These are phyloP conservation scores for Candida insectorum DNA, from an alignment of 805 yeast genomes.

Conservation along the genomic window DNA sequence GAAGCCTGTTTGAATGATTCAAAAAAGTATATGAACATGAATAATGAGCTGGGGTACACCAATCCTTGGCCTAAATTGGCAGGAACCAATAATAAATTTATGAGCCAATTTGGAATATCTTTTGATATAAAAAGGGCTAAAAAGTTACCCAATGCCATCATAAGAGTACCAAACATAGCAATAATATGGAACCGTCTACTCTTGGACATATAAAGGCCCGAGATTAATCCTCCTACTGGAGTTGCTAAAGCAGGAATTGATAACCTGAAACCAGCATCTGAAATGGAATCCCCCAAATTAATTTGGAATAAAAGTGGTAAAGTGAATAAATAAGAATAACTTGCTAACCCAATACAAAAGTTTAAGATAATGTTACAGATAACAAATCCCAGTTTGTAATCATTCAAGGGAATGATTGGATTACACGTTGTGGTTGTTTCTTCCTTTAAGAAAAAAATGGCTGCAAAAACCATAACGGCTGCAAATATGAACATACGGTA, in stretches of 20 bases:
- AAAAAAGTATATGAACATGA: slow-evolving; percentile 32
- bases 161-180: slow-evolving; percentile 27
- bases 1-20: slow-evolving; percentile 31
- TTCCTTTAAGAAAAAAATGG: slow-evolving; percentile 14
- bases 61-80: slow-evolving; percentile 39
- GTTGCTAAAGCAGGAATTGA: slow-evolving; percentile 40
- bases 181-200: slow-evolving; percentile 21
- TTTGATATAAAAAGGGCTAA: slow-evolving; percentile 20
- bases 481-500: slow-evolving; percentile 6
- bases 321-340: slow-evolving; percentile 39
- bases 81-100: slow-evolving; percentile 26
- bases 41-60: slow-evolving; percentile 33
- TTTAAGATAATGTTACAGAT: slow-evolving; percentile 24
- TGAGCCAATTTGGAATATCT: slow-evolving; percentile 20
- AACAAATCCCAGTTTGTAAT: slow-evolving; percentile 20
- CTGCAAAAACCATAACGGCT: slow-evolving; percentile 12
- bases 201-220: slow-evolving; percentile 37
- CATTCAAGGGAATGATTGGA: slow-evolving; percentile 32
- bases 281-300: slow-evolving; percentile 36
- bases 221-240: slow-evolving; percentile 40
- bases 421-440: slow-evolving; percentile 21
- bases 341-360: slow-evolving; percentile 34
- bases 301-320: slow-evolving; percentile 42
- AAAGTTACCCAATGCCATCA: slow-evolving; percentile 35
- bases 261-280: slow-evolving; percentile 39